Percentiles rank a stretch among this genome's conserved stretches.
Conservation (phyloP, 129 eudicot genomes). For the Solidago caesia region DNA sequence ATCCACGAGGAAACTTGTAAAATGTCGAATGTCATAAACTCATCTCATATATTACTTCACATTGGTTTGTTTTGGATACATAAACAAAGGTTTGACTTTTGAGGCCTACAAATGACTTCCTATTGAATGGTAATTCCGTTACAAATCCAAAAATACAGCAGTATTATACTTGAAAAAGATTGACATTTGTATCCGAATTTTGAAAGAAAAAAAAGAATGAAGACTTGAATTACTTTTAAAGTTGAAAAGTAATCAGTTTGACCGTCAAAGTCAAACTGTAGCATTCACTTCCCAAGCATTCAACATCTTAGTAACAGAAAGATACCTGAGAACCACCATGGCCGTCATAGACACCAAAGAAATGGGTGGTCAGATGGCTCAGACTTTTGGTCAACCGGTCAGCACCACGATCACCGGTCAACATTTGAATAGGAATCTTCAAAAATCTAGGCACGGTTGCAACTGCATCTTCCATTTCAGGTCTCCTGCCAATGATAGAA, state of each 20-base stretch:
- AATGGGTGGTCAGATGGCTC: slow-evolving; percentile 72
- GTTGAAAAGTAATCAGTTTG: slow-evolving; percentile 1
- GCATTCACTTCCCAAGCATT: not conserved
- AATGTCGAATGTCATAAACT: not conserved
- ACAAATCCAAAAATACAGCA: slow-evolving; percentile 16
- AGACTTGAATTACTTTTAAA: not conserved
- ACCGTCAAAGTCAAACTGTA: slow-evolving; percentile 23
- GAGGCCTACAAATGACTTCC: not conserved
- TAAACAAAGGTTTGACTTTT: slow-evolving; percentile 20
- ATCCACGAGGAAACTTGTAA: not conserved
- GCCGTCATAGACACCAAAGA: slow-evolving; percentile 90
- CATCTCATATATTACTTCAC: not conserved
- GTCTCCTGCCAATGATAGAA: slow-evolving; percentile 72
- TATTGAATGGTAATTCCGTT: not conserved
- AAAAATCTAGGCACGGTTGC: slow-evolving; percentile 66
- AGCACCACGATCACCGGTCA: slow-evolving; percentile 49
- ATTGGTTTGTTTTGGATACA: not conserved
- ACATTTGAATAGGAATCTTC: slow-evolving; percentile 63
- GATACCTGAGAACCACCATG: slow-evolving; percentile 85
- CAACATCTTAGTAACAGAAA: slow-evolving; percentile 5
- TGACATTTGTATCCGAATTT: not conserved
- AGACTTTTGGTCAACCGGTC: slow-evolving; percentile 43
- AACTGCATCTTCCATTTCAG: slow-evolving; percentile 83
- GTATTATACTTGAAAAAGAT: slow-evolving; percentile 1
- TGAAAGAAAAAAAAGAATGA: not conserved